Evolutionary conservation across 2,329 filamentous ascomycete species (phyloP).

Genomic region (Thermochaetoides dissita): DNA sequence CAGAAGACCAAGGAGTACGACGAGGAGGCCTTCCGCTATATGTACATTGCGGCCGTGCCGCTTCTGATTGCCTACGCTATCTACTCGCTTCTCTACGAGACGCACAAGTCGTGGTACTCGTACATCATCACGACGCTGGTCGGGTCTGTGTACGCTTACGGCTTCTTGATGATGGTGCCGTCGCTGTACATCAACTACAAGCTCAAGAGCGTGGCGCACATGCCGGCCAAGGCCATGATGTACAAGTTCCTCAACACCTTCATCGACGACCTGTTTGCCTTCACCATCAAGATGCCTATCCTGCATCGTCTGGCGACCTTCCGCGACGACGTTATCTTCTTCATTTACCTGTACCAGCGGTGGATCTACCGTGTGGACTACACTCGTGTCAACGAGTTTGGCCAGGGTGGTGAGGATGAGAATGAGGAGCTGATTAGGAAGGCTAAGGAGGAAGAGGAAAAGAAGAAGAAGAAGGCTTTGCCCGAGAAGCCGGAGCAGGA

Average conservation of each 20-base stretch:
- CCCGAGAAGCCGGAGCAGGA: conserved; percentile 19
- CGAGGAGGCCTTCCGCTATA: conserved; percentile 91
- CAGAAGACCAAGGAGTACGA: conserved; percentile 98
- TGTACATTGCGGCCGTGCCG: conserved; percentile 84
- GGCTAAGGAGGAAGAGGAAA: conserved; percentile 23
- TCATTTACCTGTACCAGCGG: conserved; percentile 88
- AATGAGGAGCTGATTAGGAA: conserved; percentile 31
- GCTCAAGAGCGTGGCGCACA: conserved; percentile 87
- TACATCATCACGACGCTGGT: conserved; percentile 92
- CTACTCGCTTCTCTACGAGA: conserved; percentile 86
- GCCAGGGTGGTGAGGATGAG: conserved; percentile 91
- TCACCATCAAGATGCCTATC: conserved; percentile 98
- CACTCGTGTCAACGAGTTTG: conserved; percentile 89
- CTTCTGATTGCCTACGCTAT: conserved; percentile 76
- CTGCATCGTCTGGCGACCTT: conserved; percentile 85
- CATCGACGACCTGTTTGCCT: conserved; percentile 96
- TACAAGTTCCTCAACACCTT: conserved; percentile 99
- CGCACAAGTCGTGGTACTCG: conserved; percentile 95
- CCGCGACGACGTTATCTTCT: conserved; percentile 94
- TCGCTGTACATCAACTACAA: conserved; percentile 98
- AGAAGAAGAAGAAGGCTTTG: conserved; percentile 22
- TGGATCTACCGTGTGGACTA: conserved; percentile 90
- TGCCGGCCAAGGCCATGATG: conserved; percentile 91
- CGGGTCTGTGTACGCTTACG: conserved; percentile 92
- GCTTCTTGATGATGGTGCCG: conserved; percentile 98